Conservation (phyloP, 768 basidiomycete genomes). For the Lyophyllum atratum region DNA sequence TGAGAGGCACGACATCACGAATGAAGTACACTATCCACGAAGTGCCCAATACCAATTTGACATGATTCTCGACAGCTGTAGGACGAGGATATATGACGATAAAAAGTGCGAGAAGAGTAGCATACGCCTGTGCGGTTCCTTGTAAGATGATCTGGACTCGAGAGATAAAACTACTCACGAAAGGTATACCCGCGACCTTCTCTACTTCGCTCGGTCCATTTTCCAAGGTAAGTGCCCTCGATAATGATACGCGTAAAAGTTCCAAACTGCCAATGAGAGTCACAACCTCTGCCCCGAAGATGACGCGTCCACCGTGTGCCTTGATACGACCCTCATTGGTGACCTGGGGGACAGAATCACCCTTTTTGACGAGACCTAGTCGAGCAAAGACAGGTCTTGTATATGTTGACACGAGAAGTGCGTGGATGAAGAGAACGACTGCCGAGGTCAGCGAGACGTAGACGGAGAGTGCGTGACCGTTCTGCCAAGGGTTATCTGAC, state of each 20-base stretch:
- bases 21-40: slow-evolving; percentile 45
- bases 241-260: slow-evolving; percentile 14
- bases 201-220: not conserved
- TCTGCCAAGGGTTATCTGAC: slow-evolving; percentile 4
- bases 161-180: not conserved
- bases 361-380: slow-evolving; percentile 3
- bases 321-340: slow-evolving; percentile 2
- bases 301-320: slow-evolving; percentile 15
- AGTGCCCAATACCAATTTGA: slow-evolving; percentile 5
- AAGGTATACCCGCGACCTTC: slow-evolving; percentile 5
- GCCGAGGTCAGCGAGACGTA: slow-evolving; percentile 12
- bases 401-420: slow-evolving; percentile 2
- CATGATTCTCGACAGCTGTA: slow-evolving; percentile 6
- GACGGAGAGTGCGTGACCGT: slow-evolving; percentile 11
- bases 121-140: slow-evolving; percentile 8
- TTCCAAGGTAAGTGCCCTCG: slow-evolving; percentile 1
- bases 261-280: slow-evolving; percentile 13
- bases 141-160: too few relatives aligned
- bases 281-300: slow-evolving; percentile 9
- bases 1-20: slow-evolving; percentile 60
- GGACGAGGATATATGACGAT: slow-evolving; percentile 6
- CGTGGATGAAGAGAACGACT: slow-evolving; percentile 2
- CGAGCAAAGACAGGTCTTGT: slow-evolving; percentile 3
- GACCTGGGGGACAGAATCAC: not conserved
- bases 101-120: slow-evolving; percentile 12